A percentile compares a stretch with the other conserved stretches of the same genome.
These are phyloP conservation scores for Talaromyces borbonicus DNA, from an alignment of 495 filamentous ascomycete species.

Conservation along the genomic window DNA sequence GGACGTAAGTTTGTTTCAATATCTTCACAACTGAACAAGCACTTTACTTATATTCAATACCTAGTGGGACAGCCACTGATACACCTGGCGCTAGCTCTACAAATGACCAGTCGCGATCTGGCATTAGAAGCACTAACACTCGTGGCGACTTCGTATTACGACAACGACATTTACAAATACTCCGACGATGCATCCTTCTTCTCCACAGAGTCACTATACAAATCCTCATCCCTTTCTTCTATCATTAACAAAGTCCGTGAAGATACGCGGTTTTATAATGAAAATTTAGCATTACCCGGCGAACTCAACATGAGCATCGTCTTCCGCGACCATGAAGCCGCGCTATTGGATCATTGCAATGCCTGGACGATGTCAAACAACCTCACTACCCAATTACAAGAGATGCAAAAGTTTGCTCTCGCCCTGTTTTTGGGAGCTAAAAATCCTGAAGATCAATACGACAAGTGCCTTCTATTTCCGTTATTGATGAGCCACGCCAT, in stretches of 20 bases:
- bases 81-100: constrained; percentile 80
- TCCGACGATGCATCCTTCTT: constrained; percentile 61
- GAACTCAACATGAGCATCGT: constrained; percentile 55
- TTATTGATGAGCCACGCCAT: constrained; percentile 82
- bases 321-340: constrained; percentile 57
- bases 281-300: constrained; percentile 48
- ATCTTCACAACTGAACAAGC: no score
- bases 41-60: no score
- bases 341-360: constrained; percentile 78
- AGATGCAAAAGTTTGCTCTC: constrained; percentile 66
- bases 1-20: constrained; percentile 49
- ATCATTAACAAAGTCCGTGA: constrained; percentile 49
- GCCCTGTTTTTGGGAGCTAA: constrained; percentile 59
- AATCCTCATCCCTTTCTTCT: constrained; percentile 48
- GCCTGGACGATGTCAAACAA: constrained; percentile 57
- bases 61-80: constrained; percentile 81
- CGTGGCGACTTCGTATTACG: constrained; percentile 59
- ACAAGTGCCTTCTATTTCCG: constrained; percentile 77
- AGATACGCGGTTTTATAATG: constrained; percentile 43
- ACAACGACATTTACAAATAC: constrained; percentile 65
- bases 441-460: constrained; percentile 41
- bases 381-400: constrained; percentile 59
- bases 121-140: constrained; percentile 77
- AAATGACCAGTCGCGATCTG: constrained; percentile 66
- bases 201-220: constrained; percentile 35